Evolutionary conservation across 441 rosid species (phyloP).

Genomic region (Euphorbia schlechtendalii): DNA sequence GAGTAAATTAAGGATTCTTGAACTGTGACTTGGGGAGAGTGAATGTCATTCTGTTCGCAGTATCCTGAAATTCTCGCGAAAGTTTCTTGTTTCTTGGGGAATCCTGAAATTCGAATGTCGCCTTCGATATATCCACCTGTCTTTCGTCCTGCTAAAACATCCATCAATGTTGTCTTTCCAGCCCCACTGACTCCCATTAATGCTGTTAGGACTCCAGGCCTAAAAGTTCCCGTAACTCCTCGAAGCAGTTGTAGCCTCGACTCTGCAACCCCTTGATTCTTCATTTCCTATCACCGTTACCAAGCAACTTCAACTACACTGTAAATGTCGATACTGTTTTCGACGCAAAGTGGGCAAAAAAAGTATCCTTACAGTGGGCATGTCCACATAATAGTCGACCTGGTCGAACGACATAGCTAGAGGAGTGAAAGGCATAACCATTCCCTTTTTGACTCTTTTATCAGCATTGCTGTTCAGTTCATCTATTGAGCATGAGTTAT

Average conservation of each 20-base stretch:
- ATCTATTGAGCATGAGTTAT: slow-evolving; percentile 17
- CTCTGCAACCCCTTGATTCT: slow-evolving; percentile 62
- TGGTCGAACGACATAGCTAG: slow-evolving; percentile 73
- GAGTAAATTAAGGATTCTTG: slow-evolving; percentile 80
- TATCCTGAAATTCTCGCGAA: slow-evolving; percentile 96
- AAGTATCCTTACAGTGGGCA: slow-evolving; percentile 64
- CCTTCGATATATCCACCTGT: slow-evolving; percentile 88
- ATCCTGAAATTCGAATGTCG: slow-evolving; percentile 72
- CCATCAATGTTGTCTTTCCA: slow-evolving; percentile 95
- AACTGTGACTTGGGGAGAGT: slow-evolving; percentile 88
- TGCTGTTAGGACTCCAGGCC: slow-evolving; percentile 91
- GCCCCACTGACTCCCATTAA: slow-evolving; percentile 98
- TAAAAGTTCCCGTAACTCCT: slow-evolving; percentile 73
- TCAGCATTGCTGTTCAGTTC: slow-evolving; percentile 17
- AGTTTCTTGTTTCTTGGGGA: slow-evolving; percentile 81
- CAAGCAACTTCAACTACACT: not conserved
- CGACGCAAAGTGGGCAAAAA: not conserved
- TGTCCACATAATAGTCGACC: slow-evolving; percentile 77
- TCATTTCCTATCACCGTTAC: slow-evolving; percentile 61
- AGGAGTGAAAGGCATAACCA: slow-evolving; percentile 89
- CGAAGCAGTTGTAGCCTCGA: slow-evolving; percentile 63
- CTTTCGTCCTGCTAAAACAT: slow-evolving; percentile 92
- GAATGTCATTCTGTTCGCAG: slow-evolving; percentile 88
- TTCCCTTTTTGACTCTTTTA: slow-evolving; percentile 51
- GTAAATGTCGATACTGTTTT: not conserved